A percentile compares a stretch with the other conserved stretches of the same genome.
Conservation (phyloP, 352 stramenopile genomes). For the Phytophthora ramorum region DNA sequence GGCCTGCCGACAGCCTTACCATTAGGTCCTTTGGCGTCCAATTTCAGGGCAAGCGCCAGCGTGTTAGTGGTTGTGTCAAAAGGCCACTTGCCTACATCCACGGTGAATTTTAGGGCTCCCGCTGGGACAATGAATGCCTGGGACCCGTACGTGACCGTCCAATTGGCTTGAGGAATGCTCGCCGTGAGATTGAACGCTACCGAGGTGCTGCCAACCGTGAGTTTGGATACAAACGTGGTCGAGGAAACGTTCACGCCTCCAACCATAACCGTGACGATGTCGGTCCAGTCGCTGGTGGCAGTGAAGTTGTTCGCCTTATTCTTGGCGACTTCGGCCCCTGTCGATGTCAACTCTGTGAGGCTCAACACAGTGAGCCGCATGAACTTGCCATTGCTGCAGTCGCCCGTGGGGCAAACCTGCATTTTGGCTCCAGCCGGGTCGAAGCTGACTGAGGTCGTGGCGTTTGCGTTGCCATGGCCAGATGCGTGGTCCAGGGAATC, state of each 20-base stretch:
- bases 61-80: constrained; percentile 34
- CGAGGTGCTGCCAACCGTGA: constrained; percentile 17
- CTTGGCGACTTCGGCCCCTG: constrained; percentile 11
- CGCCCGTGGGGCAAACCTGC: constrained; percentile 45
- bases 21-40: constrained; percentile 41
- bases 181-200: constrained; percentile 47
- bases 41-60: constrained; percentile 35
- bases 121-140: constrained; percentile 40
- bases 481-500: not conserved
- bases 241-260: constrained; percentile 27
- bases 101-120: constrained; percentile 52
- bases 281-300: constrained; percentile 33
- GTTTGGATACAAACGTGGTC: constrained; percentile 32
- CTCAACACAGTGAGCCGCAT: constrained; percentile 84
- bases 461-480: not conserved
- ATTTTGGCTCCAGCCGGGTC: constrained; percentile 41
- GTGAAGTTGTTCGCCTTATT: constrained; percentile 31
- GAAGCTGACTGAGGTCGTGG: constrained; percentile 50
- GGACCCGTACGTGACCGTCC: constrained; percentile 40
- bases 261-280: constrained; percentile 16
- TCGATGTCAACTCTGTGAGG: constrained; percentile 37
- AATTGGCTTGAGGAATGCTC: constrained; percentile 40
- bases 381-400: constrained; percentile 91
- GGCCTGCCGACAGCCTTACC: constrained; percentile 11
- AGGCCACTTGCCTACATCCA: constrained; percentile 40